Evolutionary conservation across 805 yeast species (phyloP).

Genomic region (Kodamaea restingae): DNA sequence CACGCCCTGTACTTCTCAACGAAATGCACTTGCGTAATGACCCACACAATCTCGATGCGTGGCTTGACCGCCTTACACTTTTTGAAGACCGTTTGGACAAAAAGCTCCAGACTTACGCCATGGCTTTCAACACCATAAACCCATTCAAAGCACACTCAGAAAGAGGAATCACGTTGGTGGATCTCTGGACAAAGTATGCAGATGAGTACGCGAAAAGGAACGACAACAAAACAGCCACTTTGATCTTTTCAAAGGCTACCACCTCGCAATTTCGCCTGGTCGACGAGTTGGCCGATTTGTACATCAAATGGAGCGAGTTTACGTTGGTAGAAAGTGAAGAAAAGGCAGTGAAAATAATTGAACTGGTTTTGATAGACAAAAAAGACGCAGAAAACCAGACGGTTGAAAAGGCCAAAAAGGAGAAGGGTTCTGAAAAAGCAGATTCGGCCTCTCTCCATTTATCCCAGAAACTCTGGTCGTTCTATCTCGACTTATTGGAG

Average conservation of each 20-base stretch:
- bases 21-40: constrained; percentile 65
- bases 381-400: constrained; percentile 32
- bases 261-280: constrained; percentile 63
- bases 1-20: constrained; percentile 55
- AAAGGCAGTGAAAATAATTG: constrained; percentile 30
- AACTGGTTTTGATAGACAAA: constrained; percentile 26
- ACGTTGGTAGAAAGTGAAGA: constrained; percentile 42
- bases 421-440: too few relatives aligned
- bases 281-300: constrained; percentile 64
- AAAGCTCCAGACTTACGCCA: constrained; percentile 50
- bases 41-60: constrained; percentile 56
- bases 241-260: constrained; percentile 58
- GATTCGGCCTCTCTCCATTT: too few relatives aligned
- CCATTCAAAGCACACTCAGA: constrained; percentile 44
- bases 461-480: constrained; percentile 69
- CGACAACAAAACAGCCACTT: constrained; percentile 57
- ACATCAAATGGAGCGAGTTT: constrained; percentile 73
- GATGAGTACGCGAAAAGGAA: constrained; percentile 51
- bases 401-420: neutral
- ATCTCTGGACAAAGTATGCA: constrained; percentile 72
- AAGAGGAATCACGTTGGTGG: constrained; percentile 38
- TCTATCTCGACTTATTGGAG: constrained; percentile 68
- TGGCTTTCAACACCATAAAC: constrained; percentile 63
- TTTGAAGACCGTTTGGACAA: constrained; percentile 33
- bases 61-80: constrained; percentile 61